Evolutionary conservation across 2,329 filamentous ascomycete species (phyloP).

Genomic region (Elsinoe australis): DNA sequence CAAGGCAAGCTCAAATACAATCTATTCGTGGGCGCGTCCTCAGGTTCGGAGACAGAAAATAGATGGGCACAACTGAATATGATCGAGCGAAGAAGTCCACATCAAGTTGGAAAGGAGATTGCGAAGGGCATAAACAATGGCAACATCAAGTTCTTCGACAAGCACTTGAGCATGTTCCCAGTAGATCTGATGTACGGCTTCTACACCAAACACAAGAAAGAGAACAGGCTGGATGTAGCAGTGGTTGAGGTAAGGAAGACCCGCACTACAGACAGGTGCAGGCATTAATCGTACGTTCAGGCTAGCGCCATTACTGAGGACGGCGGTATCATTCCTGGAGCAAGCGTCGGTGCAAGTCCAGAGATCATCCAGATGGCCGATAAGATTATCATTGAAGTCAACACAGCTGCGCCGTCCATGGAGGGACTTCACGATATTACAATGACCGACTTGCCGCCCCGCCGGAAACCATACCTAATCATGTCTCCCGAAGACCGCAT

Average conservation of each 20-base stretch:
- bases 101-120: slow-evolving; percentile 86
- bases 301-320: slow-evolving; percentile 81
- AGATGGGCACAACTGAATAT: slow-evolving; percentile 84
- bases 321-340: slow-evolving; percentile 80
- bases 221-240: slow-evolving; percentile 69
- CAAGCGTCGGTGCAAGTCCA: slow-evolving; percentile 75
- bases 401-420: slow-evolving; percentile 76
- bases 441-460: slow-evolving; percentile 74
- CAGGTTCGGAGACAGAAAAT: slow-evolving; percentile 83
- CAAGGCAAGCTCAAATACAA: slow-evolving; percentile 80
- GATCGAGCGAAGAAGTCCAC: slow-evolving; percentile 77
- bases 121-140: slow-evolving; percentile 85
- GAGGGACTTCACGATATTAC: slow-evolving; percentile 87
- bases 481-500: slow-evolving; percentile 82
- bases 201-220: slow-evolving; percentile 72
- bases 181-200: slow-evolving; percentile 67
- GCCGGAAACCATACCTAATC: slow-evolving; percentile 76
- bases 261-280: neutral
- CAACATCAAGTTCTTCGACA: slow-evolving; percentile 86
- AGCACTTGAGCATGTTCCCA: slow-evolving; percentile 89
- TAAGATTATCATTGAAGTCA: slow-evolving; percentile 90
- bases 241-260: slow-evolving; percentile 51
- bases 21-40: slow-evolving; percentile 83
- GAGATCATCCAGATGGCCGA: slow-evolving; percentile 86
- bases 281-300: slow-evolving; percentile 36